These are phyloP conservation scores for Penicillium oxalicum DNA, from an alignment of 2,329 filamentous ascomycete species.

Conservation along the genomic window DNA sequence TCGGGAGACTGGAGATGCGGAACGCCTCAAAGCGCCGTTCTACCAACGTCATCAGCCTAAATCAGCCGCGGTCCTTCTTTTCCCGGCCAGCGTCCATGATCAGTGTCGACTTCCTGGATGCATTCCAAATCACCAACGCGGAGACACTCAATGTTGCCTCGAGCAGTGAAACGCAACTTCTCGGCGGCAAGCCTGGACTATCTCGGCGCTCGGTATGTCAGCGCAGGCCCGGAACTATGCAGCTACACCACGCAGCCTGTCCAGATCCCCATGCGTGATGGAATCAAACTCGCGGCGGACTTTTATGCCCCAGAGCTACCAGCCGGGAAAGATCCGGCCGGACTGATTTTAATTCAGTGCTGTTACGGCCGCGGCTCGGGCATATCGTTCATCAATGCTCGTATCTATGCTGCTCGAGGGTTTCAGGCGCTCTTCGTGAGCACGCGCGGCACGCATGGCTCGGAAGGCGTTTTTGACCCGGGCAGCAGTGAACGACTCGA, in stretches of 20 bases:
- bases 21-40: too few species aligned
- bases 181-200: constrained; percentile 10
- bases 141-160: too few species aligned
- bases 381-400: constrained; percentile 13
- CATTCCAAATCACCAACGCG: too few species aligned
- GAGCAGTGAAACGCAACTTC: constrained; percentile 4
- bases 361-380: constrained; percentile 12
- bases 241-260: constrained; percentile 14
- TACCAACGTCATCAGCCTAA: too few species aligned
- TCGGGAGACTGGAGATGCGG: too few species aligned
- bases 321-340: constrained; percentile 1
- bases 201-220: constrained; percentile 7
- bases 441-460: constrained; percentile 15
- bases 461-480: constrained; percentile 9
- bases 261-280: constrained; percentile 13
- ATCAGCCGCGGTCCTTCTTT: not conserved
- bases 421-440: constrained; percentile 14
- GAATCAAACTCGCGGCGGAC: constrained; percentile 10
- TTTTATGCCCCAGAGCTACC: constrained; percentile 12
- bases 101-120: too few species aligned
- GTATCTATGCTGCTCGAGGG: constrained; percentile 13
- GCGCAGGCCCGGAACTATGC: constrained; percentile 8
- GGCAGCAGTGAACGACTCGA: constrained; percentile 8
- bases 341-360: constrained; percentile 13
- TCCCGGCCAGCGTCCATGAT: too few species aligned